These are phyloP conservation scores for Avena eriantha DNA, from an alignment of 176 grass and related monocot species.

Conservation along the genomic window DNA sequence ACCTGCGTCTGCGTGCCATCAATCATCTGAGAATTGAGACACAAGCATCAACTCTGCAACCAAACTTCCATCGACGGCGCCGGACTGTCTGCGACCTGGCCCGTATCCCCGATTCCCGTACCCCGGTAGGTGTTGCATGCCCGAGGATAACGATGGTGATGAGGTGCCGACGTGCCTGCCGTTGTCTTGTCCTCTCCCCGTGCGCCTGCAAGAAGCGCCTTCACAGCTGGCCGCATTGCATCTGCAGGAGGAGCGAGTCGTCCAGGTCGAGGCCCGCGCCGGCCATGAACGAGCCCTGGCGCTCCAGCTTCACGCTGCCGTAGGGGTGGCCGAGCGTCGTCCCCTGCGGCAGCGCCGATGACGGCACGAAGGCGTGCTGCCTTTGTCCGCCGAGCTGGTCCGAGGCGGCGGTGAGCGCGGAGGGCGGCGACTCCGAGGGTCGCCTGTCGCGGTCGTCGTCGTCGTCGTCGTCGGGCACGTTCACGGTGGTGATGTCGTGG, in stretches of 20 bases:
- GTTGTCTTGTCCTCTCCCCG: neutral
- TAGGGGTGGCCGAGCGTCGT: constrained; percentile 45
- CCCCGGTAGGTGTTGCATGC: neutral
- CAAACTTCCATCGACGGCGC: neutral
- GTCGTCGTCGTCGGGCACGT: constrained; percentile 60
- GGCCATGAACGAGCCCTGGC: constrained; percentile 33
- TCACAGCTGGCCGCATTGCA: constrained; percentile 70
- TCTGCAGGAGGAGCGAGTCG: constrained; percentile 56
- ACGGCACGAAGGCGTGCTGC: constrained; percentile 49
- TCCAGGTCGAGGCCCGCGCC: constrained; percentile 19
- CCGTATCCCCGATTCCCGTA: too few relatives aligned
- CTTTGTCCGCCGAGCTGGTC: constrained; percentile 39
- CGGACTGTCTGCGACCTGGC: neutral
- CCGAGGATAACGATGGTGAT: neutral
- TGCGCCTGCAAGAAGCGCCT: constrained; percentile 17
- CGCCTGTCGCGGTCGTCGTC: constrained; percentile 35
- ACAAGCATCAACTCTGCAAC: constrained; percentile 20
- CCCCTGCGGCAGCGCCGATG: neutral
- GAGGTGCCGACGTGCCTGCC: neutral
- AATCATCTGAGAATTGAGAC: neutral
- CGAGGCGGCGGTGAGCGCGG: constrained; percentile 44
- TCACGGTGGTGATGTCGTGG: constrained; percentile 96
- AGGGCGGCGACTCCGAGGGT: constrained; percentile 55
- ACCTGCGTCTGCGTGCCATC: neutral
- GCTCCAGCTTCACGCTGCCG: constrained; percentile 63